A percentile compares a stretch with the other conserved stretches of the same genome.
phyloP scores from a whole-genome alignment of 2,329 filamentous ascomycete species.

The Trichophyton rubrum region DNA sequence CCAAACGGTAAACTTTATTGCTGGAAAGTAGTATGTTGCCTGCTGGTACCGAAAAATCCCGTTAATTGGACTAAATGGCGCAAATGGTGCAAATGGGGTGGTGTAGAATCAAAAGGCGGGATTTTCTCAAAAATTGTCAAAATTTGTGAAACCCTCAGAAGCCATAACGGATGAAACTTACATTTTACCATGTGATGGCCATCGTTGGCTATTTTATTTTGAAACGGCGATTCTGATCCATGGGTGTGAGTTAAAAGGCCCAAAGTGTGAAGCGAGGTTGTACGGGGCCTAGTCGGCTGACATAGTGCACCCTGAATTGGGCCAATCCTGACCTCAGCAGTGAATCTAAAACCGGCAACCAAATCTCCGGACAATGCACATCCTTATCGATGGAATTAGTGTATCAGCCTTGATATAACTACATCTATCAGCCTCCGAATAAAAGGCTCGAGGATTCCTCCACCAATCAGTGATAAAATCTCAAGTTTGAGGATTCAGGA shows the following conservation, averaged over 20 bases:
- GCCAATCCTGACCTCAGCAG: neutral
- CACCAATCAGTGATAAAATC: neutral
- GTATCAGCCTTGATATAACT: neutral
- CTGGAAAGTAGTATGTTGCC: too few relatives aligned
- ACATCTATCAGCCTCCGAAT: neutral
- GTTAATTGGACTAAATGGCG: too few relatives aligned
- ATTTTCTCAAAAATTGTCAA: too few relatives aligned
- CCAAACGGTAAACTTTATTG: too few relatives aligned
- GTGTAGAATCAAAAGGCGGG: too few relatives aligned
- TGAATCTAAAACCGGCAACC: neutral
- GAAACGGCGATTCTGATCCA: neutral
- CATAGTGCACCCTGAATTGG: neutral
- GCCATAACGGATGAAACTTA: neutral
- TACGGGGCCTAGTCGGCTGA: neutral
- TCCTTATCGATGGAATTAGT: neutral
- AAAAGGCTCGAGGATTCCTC: neutral
- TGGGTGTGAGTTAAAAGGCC: neutral
- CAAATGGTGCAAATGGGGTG: too few relatives aligned
- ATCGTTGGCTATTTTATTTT: neutral
- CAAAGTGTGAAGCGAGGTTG: neutral
- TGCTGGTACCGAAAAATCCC: too few relatives aligned
- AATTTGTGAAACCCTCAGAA: neutral
- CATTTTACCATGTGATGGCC: neutral
- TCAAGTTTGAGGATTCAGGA: neutral
- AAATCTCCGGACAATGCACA: neutral